Evolutionary conservation across 2,329 filamentous ascomycete genomes (phyloP).

Genomic region (Mycosphaerella sp.): DNA sequence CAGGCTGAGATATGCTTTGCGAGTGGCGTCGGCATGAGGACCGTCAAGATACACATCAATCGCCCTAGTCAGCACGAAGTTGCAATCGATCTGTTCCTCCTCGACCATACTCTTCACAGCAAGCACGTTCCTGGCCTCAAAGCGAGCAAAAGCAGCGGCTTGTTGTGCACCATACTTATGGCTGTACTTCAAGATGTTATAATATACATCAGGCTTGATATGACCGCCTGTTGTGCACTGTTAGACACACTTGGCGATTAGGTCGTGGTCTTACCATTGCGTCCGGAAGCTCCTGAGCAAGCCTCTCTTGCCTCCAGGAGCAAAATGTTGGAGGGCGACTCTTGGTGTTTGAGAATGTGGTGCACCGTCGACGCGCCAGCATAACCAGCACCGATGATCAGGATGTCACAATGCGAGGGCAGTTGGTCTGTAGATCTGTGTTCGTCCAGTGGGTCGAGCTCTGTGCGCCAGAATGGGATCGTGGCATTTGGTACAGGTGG

Average conservation of each 20-base stretch:
- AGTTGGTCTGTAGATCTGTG: constrained; percentile 59
- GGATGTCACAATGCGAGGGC: constrained; percentile 18
- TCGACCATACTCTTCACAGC: constrained; percentile 30
- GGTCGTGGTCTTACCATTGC: constrained; percentile 15
- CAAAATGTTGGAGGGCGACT: constrained; percentile 5
- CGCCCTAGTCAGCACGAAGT: constrained; percentile 38
- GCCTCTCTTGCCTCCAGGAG: constrained; percentile 22
- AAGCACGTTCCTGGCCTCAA: constrained; percentile 1
- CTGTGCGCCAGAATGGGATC: constrained; percentile 39
- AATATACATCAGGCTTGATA: constrained; percentile 9
- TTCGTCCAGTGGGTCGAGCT: constrained; percentile 40
- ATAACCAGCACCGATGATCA: constrained; percentile 24
- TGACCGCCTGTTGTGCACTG: constrained; percentile 7
- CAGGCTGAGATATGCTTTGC: not conserved
- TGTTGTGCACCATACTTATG: constrained; percentile 20
- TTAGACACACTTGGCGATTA: not conserved
- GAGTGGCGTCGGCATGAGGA: not conserved
- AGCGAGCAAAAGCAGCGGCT: constrained; percentile 18
- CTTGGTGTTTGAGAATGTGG: constrained; percentile 12
- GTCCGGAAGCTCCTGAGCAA: constrained; percentile 23
- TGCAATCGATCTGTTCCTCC: constrained; percentile 38
- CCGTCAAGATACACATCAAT: constrained; percentile 35
- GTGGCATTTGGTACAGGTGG: not conserved
- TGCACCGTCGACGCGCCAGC: constrained; percentile 19
- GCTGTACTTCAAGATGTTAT: constrained; percentile 3